Base-by-base conservation (phyloP, 805 yeast genomes). In the Metschnikowia drakensbergensis region DNA sequence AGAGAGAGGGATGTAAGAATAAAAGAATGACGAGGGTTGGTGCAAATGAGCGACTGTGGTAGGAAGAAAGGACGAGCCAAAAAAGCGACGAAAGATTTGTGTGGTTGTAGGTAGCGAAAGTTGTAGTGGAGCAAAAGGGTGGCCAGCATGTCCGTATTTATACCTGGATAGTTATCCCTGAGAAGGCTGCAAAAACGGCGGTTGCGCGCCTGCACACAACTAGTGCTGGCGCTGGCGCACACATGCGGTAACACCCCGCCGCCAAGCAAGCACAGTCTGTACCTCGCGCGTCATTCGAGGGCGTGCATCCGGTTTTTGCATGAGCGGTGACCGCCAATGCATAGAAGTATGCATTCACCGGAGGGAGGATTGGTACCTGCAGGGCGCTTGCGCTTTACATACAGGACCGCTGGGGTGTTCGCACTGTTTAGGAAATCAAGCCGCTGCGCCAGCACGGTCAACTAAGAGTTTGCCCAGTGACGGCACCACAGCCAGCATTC, bases 21-120 rank as follows among this genome's bases (percentile, higher is more conserved):
- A 23, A 52, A 49, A 25, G 54, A 47, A 37, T 26, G 54, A 47
- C 46, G 28, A 32, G 47, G 52, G 58, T 55, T 42, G 52, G 50
- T 37, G 49, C 50, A 44, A 54, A 51, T 13, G 54, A 48, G 51
- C 49, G 57, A 50, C 52, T 45, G 29, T 42, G 48, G 50, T 47
- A 42, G 39, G 34, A 27, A 25, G 45, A 31, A 39, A 17, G 13
- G 33, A 11, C 22, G 30, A 23, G 17, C 6, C 29, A 37, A 37
- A 26, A 35, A 23, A 23, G 38, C 9, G 9, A 3, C 25, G n/a
- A 31, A 31, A 10, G 36, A 34, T 7, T 7, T 9, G 13, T 8
- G 27, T 22, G 17, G 29, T 22, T 0, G 4, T 26, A n/a, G 28
- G 30, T 7, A 11, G 23, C 6, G 13, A 25, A 27, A 9, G 30